Evolutionary conservation across 768 basidiomycete genomes (phyloP), one percentile per base, ranked within the genome.

Genomic region (Tulasnella sp.): DNA sequence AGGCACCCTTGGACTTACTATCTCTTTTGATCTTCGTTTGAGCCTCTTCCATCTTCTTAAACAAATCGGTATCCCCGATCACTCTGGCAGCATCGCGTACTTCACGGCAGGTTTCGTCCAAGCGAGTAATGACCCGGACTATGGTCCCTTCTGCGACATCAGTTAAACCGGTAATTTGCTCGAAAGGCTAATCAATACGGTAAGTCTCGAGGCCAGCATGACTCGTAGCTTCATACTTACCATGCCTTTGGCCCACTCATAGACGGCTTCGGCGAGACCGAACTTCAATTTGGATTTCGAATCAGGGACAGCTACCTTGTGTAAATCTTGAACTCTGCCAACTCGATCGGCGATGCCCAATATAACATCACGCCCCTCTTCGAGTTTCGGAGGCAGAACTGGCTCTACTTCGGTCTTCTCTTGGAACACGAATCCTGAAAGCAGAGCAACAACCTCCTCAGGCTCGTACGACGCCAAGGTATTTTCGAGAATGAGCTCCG

Each of bases 191-290:
- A 1, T 22, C 54, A 9, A 14, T 41, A 54, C 75, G 18, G 64
- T 41, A 75, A 80, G 76, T 73, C 42, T 7, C 46, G 72, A 20
- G 60, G 31, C 75, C 16, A 76, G 46, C 69, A 64, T 44, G 74
- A 20, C 74, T 14, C 16, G 74, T n/a, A 24, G 77, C 22, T 78
- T 28, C n/a, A 37, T 54, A 78, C 91, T 83, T 83, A 97, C 97
- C 97, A 97, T 98, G 78, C 98, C 98, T 85, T 94, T 96, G 0
- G 98, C 97, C 98, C 98, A 99, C 86, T 99, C 98, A 84, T 99
- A 98, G 9, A 98, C 98, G 1, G 97, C 98, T 84, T 99, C 97
- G 12, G 95, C 91, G 34, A 99, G 87, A 9, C 98, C 98, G 81
- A 94, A 93, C 85, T 98, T 98, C 83, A 97, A 90, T 80, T 88